phyloP scores from a whole-genome alignment of 495 filamentous ascomycete species.

The Neurospora sp. region DNA sequence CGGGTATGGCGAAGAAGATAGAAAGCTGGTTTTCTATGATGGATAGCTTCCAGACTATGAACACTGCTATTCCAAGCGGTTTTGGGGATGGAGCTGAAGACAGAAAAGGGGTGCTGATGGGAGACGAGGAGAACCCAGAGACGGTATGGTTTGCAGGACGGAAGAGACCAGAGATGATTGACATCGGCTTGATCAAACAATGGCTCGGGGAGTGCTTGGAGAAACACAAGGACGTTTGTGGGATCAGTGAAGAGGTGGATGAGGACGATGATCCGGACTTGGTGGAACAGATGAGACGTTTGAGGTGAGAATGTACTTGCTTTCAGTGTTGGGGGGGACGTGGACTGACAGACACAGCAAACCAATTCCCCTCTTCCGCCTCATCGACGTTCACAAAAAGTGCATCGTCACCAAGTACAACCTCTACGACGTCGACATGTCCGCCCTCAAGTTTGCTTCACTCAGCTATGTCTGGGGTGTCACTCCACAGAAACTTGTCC shows the following conservation, averaged over 20 bases:
- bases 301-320: neutral
- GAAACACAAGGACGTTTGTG: neutral
- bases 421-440: neutral
- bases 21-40: neutral
- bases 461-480: conserved; percentile 7
- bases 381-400: neutral
- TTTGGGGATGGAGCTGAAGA: neutral
- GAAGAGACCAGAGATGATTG: neutral
- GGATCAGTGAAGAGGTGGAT: neutral
- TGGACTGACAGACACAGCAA: neutral
- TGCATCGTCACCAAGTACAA: neutral
- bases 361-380: neutral
- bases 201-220: neutral
- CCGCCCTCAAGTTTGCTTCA: neutral
- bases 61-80: neutral
- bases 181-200: neutral
- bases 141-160: neutral
- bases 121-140: neutral
- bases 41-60: neutral
- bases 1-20: neutral
- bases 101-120: neutral
- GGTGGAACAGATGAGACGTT: neutral
- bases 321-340: neutral
- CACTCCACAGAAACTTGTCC: neutral
- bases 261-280: neutral